Evolutionary conservation across 2,329 filamentous ascomycete genomes (phyloP).

Genomic region (Colletotrichum spaethianum): DNA sequence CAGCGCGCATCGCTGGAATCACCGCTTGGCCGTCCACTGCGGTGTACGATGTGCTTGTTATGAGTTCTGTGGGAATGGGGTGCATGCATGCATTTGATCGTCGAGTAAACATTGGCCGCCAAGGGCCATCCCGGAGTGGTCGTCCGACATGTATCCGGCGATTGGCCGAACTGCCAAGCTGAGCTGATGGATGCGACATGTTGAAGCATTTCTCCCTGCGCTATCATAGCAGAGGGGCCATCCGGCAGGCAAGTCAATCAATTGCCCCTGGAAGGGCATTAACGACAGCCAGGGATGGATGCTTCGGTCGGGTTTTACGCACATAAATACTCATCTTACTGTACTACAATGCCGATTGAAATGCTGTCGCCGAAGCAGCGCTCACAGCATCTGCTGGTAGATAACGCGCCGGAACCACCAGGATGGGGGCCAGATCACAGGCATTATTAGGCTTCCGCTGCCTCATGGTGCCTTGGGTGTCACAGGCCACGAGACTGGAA

Average conservation of each 20-base stretch:
- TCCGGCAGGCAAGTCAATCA: neutral
- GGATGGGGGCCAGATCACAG: neutral
- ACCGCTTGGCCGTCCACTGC: neutral
- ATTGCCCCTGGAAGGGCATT: neutral
- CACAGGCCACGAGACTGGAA: slow-evolving; percentile 9
- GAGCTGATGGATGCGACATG: neutral
- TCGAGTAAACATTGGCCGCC: too few relatives aligned
- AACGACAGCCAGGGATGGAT: neutral
- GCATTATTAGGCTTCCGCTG: neutral
- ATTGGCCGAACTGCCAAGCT: slow-evolving; percentile 18
- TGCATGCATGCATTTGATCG: neutral
- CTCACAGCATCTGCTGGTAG: neutral
- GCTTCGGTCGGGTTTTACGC: neutral
- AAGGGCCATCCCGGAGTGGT: neutral
- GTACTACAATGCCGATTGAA: neutral
- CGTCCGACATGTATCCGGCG: slow-evolving; percentile 11
- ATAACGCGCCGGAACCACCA: neutral
- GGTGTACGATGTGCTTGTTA: neutral
- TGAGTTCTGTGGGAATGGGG: neutral
- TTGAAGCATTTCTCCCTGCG: neutral
- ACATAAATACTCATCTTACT: neutral
- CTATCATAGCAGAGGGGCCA: neutral
- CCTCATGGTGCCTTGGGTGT: neutral
- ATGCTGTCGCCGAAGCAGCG: neutral
- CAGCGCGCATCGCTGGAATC: slow-evolving; percentile 4